Conservation (phyloP, 208 protist genomes). For the Herpetomonas tarakana region DNA sequence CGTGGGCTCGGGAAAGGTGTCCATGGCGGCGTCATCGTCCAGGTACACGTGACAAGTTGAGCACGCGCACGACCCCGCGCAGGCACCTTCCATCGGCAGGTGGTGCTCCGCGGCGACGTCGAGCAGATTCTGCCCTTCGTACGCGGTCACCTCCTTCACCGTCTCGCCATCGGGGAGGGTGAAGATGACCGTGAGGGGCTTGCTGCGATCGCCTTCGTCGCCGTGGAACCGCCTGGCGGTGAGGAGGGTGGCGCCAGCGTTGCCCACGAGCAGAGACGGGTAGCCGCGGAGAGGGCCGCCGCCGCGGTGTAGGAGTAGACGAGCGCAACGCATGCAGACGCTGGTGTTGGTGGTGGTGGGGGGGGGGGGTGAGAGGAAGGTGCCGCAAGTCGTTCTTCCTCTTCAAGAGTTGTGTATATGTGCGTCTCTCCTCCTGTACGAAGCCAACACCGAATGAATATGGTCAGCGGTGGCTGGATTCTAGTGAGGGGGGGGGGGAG, state of each 20-base stretch:
- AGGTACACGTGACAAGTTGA: constrained; percentile 98
- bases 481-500: too few relatives aligned
- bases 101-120: constrained; percentile 92
- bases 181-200: constrained; percentile 56
- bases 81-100: constrained; percentile 96
- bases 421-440: too few relatives aligned
- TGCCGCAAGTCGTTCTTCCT: too few relatives aligned
- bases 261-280: not conserved
- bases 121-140: constrained; percentile 93
- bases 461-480: too few relatives aligned
- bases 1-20: constrained; percentile 85
- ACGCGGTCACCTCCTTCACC: constrained; percentile 50
- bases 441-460: too few relatives aligned
- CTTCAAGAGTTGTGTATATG: too few relatives aligned
- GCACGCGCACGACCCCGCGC: constrained; percentile 95
- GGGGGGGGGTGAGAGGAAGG: too few relatives aligned
- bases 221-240: constrained; percentile 45
- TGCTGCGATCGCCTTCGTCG: constrained; percentile 49
- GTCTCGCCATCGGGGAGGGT: constrained; percentile 49
- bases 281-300: not conserved
- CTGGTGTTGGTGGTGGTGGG: too few relatives aligned
- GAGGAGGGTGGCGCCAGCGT: constrained; percentile 10
- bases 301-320: not conserved
- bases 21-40: constrained; percentile 71
- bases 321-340: too few relatives aligned